Percentiles rank a stretch among this genome's conserved stretches.
Evolutionary conservation across 2,329 filamentous ascomycete genomes (phyloP).

Genomic region (Ophiostoma piceae): DNA sequence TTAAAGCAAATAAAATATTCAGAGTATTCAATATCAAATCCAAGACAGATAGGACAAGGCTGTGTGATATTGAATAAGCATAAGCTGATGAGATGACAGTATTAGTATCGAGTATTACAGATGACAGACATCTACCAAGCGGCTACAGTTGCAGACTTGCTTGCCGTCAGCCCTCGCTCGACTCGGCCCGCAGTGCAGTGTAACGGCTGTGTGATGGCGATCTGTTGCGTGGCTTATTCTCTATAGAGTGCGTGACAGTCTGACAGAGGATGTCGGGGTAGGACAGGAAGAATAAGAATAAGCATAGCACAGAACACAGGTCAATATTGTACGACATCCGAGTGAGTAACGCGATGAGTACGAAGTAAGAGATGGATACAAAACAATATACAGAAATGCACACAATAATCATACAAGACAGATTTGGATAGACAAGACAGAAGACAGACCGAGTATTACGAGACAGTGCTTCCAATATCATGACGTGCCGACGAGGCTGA

Average conservation of each 20-base stretch:
- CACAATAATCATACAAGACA: background rate
- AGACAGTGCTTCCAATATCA: background rate
- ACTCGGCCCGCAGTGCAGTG: background rate
- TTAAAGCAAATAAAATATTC: too few species aligned
- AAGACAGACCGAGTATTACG: background rate
- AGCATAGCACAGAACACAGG: too few species aligned
- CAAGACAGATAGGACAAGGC: too few species aligned
- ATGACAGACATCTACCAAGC: background rate
- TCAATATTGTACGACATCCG: too few species aligned
- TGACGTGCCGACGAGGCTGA: slow-evolving; percentile 7
- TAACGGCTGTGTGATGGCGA: background rate
- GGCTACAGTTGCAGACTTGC: background rate
- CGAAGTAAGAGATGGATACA: too few species aligned
- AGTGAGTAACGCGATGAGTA: too few species aligned
- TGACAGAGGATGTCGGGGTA: background rate
- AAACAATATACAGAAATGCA: too few species aligned
- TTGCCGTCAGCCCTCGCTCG: background rate
- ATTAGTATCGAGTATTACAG: too few species aligned
- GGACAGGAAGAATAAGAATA: background rate
- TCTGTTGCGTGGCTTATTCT: background rate
- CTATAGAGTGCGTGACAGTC: background rate
- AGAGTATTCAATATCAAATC: too few species aligned
- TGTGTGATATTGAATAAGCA: too few species aligned
- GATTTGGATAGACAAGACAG: too few species aligned
- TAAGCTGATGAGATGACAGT: too few species aligned